phyloP scores from a whole-genome alignment of 257 asterid genomes.

The Striga asiatica region DNA sequence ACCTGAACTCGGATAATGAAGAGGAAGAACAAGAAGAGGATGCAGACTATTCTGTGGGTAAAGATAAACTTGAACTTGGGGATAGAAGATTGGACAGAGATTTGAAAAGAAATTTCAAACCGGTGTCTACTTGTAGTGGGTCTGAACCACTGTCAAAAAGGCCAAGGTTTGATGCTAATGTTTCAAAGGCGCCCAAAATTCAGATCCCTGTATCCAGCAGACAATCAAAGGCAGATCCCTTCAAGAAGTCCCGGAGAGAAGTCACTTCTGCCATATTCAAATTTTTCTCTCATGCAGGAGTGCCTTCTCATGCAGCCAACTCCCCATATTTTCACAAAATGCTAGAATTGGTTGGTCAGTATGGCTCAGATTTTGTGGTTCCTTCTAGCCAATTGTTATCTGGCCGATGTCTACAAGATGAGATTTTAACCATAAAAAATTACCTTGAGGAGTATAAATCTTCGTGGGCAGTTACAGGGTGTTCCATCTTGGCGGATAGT shows the following conservation, averaged over 20 bases:
- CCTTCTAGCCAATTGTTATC: conserved; percentile 65
- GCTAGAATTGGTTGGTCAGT: conserved; percentile 71
- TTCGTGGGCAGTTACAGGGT: conserved; percentile 87
- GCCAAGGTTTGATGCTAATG: conserved; percentile 44
- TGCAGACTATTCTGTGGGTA: conserved; percentile 30
- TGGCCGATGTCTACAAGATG: conserved; percentile 72
- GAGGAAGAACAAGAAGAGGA: conserved; percentile 63
- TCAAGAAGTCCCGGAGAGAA: conserved; percentile 62
- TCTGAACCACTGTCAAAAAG: conserved; percentile 42
- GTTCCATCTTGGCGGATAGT: conserved; percentile 80
- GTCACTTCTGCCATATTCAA: conserved; percentile 76
- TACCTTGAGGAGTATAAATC: conserved; percentile 66
- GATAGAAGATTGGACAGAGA: conserved; percentile 51
- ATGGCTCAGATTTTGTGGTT: conserved; percentile 50
- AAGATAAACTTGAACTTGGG: conserved; percentile 37
- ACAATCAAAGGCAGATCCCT: conserved; percentile 38
- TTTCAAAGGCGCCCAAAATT: conserved; percentile 31
- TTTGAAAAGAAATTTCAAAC: conserved; percentile 35
- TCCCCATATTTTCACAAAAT: conserved; percentile 77
- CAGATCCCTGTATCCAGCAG: conserved; percentile 24
- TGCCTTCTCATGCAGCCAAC: conserved; percentile 72
- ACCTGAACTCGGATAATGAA: conserved; percentile 59
- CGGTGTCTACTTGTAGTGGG: conserved; percentile 29
- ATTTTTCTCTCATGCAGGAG: conserved; percentile 86
- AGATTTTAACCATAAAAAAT: conserved; percentile 46